Evolutionary conservation across 2,329 filamentous ascomycete species (phyloP).

Genomic region (Colletotrichum shisoi): DNA sequence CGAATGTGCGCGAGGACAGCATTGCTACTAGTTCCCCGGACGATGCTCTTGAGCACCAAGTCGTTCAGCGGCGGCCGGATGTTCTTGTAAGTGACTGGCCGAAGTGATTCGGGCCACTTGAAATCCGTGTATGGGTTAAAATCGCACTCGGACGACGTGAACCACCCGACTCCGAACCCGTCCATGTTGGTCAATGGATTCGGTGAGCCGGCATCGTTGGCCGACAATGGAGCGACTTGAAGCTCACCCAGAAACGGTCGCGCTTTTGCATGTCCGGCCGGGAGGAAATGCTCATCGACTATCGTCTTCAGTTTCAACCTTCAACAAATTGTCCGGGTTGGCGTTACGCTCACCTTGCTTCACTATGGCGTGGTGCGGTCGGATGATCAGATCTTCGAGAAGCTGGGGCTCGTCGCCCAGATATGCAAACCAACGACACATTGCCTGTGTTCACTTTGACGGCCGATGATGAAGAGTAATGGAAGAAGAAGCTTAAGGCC

Average conservation of each 20-base stretch:
- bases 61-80: conserved; percentile 31
- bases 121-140: not conserved
- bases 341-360: conserved; percentile 19
- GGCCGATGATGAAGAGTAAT: not conserved
- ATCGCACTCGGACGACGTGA: conserved; percentile 19
- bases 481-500: not conserved
- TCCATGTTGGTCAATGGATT: conserved; percentile 34
- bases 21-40: conserved; percentile 26
- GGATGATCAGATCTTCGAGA: conserved; percentile 27
- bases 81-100: conserved; percentile 32
- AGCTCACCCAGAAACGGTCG: conserved; percentile 14
- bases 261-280: conserved; percentile 7
- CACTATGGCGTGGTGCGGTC: conserved; percentile 30
- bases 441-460: not conserved
- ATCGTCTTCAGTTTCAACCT: not conserved
- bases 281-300: conserved; percentile 35
- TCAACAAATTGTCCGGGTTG: not conserved
- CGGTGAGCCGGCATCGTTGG: conserved; percentile 27
- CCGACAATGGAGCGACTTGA: conserved; percentile 16
- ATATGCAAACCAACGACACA: conserved; percentile 35
- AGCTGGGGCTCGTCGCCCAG: conserved; percentile 32
- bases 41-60: conserved; percentile 30
- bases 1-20: conserved; percentile 30
- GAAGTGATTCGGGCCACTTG: conserved; percentile 13
- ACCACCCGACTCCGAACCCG: conserved; percentile 31